These are phyloP conservation scores for Nicotiana obtusifolia DNA, from an alignment of 257 asterid genomes.

Conservation along the genomic window DNA sequence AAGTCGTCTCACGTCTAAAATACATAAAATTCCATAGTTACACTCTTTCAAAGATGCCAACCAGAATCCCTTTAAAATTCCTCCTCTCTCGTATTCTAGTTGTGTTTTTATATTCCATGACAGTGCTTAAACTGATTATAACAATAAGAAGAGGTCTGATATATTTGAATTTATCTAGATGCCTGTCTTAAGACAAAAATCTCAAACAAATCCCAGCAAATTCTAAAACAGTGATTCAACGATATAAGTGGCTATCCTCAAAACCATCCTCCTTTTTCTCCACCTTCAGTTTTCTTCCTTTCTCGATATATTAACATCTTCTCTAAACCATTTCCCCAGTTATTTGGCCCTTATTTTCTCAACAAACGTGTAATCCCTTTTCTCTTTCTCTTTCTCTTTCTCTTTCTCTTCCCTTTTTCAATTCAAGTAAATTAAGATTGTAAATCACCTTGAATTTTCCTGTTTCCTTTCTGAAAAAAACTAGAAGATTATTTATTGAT, in stretches of 20 bases:
- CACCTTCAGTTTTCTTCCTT: neutral
- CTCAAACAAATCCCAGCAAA: neutral
- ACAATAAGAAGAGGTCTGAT: neutral
- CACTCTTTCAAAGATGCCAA: neutral
- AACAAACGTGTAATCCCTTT: neutral
- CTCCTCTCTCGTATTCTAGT: too few species aligned
- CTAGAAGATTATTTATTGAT: neutral
- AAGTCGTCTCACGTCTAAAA: neutral
- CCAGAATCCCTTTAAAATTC: neutral
- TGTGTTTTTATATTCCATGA: too few species aligned
- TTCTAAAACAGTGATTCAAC: neutral
- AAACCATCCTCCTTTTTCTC: neutral
- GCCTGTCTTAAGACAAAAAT: neutral
- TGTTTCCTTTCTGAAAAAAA: neutral
- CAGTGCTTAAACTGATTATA: neutral
- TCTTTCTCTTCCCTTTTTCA: neutral
- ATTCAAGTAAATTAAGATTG: neutral
- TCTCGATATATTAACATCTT: neutral
- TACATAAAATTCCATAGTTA: neutral
- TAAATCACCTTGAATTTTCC: neutral
- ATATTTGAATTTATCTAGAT: neutral
- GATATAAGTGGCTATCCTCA: constrained; percentile 16
- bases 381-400: neutral
- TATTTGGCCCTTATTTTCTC: neutral
- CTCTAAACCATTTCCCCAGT: neutral